phyloP scores from a whole-genome alignment of 345 rosid species.

The Trapa bicornis region DNA sequence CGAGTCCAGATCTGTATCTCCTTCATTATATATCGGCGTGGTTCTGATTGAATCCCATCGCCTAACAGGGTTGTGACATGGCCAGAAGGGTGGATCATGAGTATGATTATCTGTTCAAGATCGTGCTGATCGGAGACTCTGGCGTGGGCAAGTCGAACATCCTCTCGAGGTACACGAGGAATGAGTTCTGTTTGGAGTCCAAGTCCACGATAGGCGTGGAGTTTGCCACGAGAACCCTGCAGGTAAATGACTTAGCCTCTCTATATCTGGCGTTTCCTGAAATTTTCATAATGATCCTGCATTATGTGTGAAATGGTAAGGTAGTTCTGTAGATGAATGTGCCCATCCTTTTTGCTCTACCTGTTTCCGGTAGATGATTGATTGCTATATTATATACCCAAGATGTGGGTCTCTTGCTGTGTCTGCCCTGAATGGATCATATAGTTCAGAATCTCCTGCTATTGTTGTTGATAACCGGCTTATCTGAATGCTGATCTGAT shows the following conservation, averaged over 20 bases:
- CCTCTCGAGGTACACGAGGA: constrained; percentile 55
- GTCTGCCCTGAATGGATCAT: not conserved
- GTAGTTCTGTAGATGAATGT: not conserved
- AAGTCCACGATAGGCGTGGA: constrained; percentile 69
- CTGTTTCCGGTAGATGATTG: too few relatives aligned
- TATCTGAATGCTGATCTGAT: not conserved
- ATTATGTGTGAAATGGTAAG: not conserved
- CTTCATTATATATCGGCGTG: not conserved
- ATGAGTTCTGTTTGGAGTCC: constrained; percentile 63
- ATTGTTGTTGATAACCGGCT: not conserved
- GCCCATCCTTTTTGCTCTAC: too few relatives aligned
- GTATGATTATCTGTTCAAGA: constrained; percentile 63
- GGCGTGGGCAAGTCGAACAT: constrained; percentile 76
- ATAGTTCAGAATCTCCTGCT: not conserved
- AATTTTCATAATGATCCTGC: not conserved
- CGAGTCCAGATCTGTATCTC: not conserved
- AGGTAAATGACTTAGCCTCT: constrained; percentile 19
- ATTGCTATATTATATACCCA: not conserved
- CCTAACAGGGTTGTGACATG: constrained; percentile 27
- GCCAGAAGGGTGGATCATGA: constrained; percentile 49
- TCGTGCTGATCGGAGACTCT: constrained; percentile 67
- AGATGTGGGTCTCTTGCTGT: not conserved
- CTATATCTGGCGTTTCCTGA: not conserved
- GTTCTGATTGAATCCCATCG: not conserved
- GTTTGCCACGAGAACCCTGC: constrained; percentile 57